phyloP scores from a whole-genome alignment of 2,329 filamentous ascomycete species.

The Pezicula carpinea region DNA sequence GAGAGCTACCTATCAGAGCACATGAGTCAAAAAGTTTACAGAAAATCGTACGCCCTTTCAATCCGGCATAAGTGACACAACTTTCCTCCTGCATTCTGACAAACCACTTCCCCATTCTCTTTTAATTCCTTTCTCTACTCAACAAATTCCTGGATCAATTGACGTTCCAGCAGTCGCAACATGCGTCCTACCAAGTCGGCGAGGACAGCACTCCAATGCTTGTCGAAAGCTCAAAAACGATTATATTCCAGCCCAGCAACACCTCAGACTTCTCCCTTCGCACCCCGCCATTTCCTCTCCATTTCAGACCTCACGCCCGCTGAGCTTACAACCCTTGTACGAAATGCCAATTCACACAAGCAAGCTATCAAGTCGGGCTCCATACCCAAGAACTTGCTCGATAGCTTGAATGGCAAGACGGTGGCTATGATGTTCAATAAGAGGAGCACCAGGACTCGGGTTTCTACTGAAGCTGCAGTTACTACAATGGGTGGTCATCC shows the following conservation, averaged over 20 bases:
- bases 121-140: neutral
- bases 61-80: too few species aligned
- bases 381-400: slow-evolving; percentile 53
- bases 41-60: too few species aligned
- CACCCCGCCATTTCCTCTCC: slow-evolving; percentile 83
- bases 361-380: slow-evolving; percentile 66
- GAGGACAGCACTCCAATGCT: slow-evolving; percentile 16
- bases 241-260: slow-evolving; percentile 17
- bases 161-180: slow-evolving; percentile 8
- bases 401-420: slow-evolving; percentile 67
- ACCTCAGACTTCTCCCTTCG: slow-evolving; percentile 39
- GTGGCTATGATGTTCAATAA: slow-evolving; percentile 98
- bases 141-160: slow-evolving; percentile 8
- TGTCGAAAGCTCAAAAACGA: slow-evolving; percentile 16
- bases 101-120: neutral
- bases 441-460: slow-evolving; percentile 84
- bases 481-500: slow-evolving; percentile 85
- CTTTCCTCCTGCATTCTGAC: too few species aligned
- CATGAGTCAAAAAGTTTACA: slow-evolving; percentile 1
- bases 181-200: slow-evolving; percentile 19
- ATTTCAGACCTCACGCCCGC: slow-evolving; percentile 77
- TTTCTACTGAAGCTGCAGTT: slow-evolving; percentile 89
- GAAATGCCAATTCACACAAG: slow-evolving; percentile 77
- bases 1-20: neutral
- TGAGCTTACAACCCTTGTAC: slow-evolving; percentile 78